Evolutionary conservation across 208 protist genomes (phyloP).

Genomic region (Leishmania tropica): DNA sequence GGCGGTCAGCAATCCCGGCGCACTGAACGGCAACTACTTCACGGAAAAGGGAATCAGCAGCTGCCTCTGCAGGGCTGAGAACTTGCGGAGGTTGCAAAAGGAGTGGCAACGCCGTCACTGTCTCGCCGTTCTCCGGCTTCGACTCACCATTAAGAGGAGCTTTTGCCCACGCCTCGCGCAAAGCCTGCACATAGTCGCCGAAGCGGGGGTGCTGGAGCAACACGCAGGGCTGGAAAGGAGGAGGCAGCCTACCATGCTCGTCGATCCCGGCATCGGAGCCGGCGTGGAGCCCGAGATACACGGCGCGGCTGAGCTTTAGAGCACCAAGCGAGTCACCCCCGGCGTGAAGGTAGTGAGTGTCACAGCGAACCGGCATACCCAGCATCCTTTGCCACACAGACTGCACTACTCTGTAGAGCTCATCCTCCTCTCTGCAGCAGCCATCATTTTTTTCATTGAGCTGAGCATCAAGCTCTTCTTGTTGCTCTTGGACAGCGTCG

Average conservation of each 20-base stretch:
- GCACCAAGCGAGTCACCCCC: conserved; percentile 73
- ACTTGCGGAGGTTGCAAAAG: not conserved
- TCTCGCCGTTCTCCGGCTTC: not conserved
- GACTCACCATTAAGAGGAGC: not conserved
- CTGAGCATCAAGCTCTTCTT: not conserved
- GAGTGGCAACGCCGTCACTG: not conserved
- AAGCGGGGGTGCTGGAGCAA: conserved; percentile 50
- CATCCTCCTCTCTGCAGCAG: not conserved
- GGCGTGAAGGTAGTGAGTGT: conserved; percentile 56
- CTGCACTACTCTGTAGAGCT: conserved; percentile 20
- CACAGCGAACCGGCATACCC: conserved; percentile 25
- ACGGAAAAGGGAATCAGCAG: conserved; percentile 12
- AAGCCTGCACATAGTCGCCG: conserved; percentile 38
- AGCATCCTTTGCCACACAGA: conserved; percentile 33
- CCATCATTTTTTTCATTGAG: not conserved
- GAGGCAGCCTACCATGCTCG: conserved; percentile 42
- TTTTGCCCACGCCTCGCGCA: conserved; percentile 11
- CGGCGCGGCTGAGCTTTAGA: conserved; percentile 49
- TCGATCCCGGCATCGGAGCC: conserved; percentile 51
- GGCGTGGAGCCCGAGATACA: conserved; percentile 44
- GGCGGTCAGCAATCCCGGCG: conserved; percentile 27
- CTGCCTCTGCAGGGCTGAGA: not conserved
- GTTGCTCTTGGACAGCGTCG: not conserved
- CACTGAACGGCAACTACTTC: conserved; percentile 35
- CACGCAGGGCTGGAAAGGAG: conserved; percentile 47